Evolutionary conservation across 2,329 filamentous ascomycete species (phyloP).

Genomic region (Trichophyton benhamiae): DNA sequence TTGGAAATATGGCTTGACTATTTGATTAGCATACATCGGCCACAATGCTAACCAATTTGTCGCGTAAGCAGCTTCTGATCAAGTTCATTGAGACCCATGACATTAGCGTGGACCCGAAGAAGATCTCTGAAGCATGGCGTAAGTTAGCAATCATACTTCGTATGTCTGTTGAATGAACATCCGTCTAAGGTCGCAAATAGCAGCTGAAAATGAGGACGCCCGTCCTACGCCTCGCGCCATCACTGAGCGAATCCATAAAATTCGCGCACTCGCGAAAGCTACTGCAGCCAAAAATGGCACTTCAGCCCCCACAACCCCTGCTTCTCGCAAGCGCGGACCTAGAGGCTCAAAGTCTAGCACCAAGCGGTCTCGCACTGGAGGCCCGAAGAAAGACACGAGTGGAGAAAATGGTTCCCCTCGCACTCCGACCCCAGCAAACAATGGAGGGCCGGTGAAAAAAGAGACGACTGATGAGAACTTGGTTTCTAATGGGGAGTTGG

Average conservation of each 20-base stretch:
- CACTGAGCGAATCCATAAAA: constrained; percentile 27
- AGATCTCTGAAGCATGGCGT: constrained; percentile 30
- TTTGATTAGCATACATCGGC: not conserved
- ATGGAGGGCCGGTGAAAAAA: constrained; percentile 10
- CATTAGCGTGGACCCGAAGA: constrained; percentile 23
- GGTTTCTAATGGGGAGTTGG: constrained; percentile 3
- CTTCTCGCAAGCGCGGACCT: constrained; percentile 7
- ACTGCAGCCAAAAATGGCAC: constrained; percentile 2
- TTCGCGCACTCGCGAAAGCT: constrained; percentile 16
- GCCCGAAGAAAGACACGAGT: not conserved
- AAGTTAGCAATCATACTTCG: constrained; percentile 14
- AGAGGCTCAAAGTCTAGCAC: not conserved
- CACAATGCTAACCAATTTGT: not conserved
- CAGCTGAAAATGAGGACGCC: constrained; percentile 11
- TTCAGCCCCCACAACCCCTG: constrained; percentile 9
- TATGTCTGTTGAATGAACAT: not conserved
- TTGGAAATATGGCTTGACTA: no score
- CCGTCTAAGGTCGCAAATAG: constrained; percentile 8
- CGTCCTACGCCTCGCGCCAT: constrained; percentile 31
- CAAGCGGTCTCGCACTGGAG: constrained; percentile 2
- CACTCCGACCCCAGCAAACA: not conserved
- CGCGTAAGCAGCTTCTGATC: constrained; percentile 24
- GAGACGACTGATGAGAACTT: constrained; percentile 5
- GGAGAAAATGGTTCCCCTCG: not conserved
- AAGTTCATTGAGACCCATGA: constrained; percentile 32